These are phyloP conservation scores for Fusarium sp. DNA, from an alignment of 2,329 filamentous ascomycete species.

Conservation along the genomic window DNA sequence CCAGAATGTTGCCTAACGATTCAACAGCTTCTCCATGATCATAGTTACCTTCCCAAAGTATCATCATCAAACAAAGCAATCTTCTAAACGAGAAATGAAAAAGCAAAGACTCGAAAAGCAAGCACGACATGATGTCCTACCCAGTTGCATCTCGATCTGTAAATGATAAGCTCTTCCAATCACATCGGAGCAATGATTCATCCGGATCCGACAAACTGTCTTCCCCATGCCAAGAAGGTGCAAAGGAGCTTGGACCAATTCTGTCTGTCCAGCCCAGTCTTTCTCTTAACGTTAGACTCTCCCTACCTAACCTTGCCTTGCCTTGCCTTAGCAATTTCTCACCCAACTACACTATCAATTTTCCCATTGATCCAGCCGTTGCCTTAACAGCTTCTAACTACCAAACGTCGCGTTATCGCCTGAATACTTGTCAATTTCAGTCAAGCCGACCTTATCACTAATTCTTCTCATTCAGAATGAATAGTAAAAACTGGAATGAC, in stretches of 20 bases:
- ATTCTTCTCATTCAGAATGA: conserved; percentile 50
- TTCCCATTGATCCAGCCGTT: conserved; percentile 51
- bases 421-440: conserved; percentile 29
- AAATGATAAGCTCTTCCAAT: not conserved
- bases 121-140: not conserved
- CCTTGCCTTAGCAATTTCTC: conserved; percentile 49
- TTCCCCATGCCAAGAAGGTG: conserved; percentile 22
- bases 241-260: conserved; percentile 46
- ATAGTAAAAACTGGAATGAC: conserved; percentile 72
- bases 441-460: conserved; percentile 13
- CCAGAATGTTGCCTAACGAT: not conserved
- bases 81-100: not conserved
- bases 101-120: conserved; percentile 5
- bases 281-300: conserved; percentile 18
- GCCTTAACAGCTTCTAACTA: conserved; percentile 53
- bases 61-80: not conserved
- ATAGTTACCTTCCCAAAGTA: not conserved
- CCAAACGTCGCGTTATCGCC: conserved; percentile 34
- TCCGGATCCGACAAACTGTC: conserved; percentile 19
- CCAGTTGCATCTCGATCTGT: not conserved
- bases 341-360: conserved; percentile 59
- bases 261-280: conserved; percentile 38
- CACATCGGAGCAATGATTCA: conserved; percentile 18
- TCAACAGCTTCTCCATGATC: not conserved
- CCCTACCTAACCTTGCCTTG: conserved; percentile 29